Evolutionary conservation across 116 monocot species (phyloP), one percentile per base, ranked within the genome.

Genomic region (Papilionanthe hybrid): DNA sequence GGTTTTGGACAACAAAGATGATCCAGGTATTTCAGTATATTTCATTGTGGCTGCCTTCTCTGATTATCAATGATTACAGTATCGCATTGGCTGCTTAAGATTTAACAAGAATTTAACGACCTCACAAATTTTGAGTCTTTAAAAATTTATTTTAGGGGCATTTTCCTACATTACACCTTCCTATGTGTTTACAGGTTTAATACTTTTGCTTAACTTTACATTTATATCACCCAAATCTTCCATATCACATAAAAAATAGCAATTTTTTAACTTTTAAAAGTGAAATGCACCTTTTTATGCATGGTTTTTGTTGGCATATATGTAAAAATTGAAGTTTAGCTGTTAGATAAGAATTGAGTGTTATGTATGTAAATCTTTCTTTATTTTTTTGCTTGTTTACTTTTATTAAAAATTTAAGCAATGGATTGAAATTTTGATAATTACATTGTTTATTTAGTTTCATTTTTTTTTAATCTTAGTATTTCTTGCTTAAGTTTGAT

Each of bases 1-100:
- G 78, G 90, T 84, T 29, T 87, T 82, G 82, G 91, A 98, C 77
- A 94, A 98, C 79, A 98, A 94, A 85, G 76, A 90, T 69, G 89
- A 98, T 85, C 80, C 88, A 88, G 98, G 98, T 98, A 84, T 19
- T 69, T 69, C 15, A 60, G 60, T 23, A 22, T 6, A 22, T 23
- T 60, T 60, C 25, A 60, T 9, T 60, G 1, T 22, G 25, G 20
- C 20, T 22, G 13, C 13, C 25, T 69, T 69, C 13, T 69, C 32
- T 28, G 30, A 69, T 69, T 69, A 15, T 69, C 6, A 60, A 60
- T 30, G 4, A 32, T 69, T 69, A 20, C 10, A 69, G 10, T 12
- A 1, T 69, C 11, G 32, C 32, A 32, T 32, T 69, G 9, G 30
- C 11, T 69, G 11, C 28, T 69, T 32, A 4, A 15, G 13, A 69